Evolutionary conservation across 805 yeast species (phyloP).

Genomic region (Metschnikowia picachoensis): DNA sequence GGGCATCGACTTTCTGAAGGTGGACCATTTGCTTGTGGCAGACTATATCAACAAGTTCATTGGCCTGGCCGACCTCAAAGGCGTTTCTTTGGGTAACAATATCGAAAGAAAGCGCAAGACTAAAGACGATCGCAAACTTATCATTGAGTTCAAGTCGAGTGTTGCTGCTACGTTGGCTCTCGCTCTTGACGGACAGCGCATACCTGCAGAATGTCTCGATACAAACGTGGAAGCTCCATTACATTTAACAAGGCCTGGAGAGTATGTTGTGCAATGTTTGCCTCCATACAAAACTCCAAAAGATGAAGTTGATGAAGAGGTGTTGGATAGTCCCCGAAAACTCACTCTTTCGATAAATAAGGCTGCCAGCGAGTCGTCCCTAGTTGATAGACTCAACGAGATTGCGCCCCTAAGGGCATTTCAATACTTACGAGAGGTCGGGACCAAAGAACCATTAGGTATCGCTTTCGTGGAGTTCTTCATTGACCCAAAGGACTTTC

Average conservation of each 20-base stretch:
- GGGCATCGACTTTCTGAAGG: constrained; percentile 29
- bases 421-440: constrained; percentile 43
- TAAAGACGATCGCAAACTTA: constrained; percentile 35
- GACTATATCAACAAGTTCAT: constrained; percentile 45
- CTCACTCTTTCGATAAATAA: constrained; percentile 46
- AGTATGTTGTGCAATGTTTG: constrained; percentile 30
- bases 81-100: constrained; percentile 30
- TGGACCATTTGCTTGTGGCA: constrained; percentile 37
- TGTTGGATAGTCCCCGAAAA: constrained; percentile 44
- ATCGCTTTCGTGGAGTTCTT: constrained; percentile 51
- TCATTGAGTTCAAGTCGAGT: constrained; percentile 50
- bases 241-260: constrained; percentile 30
- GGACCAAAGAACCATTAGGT: constrained; percentile 52
- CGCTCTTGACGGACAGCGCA: constrained; percentile 36
- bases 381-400: constrained; percentile 39
- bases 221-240: constrained; percentile 4
- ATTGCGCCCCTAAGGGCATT: constrained; percentile 41
- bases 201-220: constrained; percentile 25
- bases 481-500: constrained; percentile 17
- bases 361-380: constrained; percentile 39
- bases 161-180: constrained; percentile 53
- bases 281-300: constrained; percentile 16
- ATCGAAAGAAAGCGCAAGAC: constrained; percentile 32
- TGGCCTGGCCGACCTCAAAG: constrained; percentile 39
- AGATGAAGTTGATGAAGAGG: constrained; percentile 25